Conservation (phyloP, 306 rosid genomes). For the Medicago arabica region DNA sequence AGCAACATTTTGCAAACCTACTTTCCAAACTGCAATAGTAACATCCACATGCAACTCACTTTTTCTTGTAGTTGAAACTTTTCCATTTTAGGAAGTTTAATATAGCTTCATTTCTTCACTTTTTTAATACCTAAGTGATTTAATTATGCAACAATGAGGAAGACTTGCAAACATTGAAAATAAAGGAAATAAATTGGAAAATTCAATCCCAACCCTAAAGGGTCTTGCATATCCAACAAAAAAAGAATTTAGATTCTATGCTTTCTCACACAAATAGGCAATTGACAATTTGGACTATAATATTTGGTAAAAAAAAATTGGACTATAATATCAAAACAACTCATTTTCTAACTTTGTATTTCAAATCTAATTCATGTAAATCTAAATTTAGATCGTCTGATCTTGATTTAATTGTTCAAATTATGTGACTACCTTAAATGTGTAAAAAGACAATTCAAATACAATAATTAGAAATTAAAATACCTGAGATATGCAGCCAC, state of each 20-base stretch:
- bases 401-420: not conserved
- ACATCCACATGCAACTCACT: conserved; percentile 22
- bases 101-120: not conserved
- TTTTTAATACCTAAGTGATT: conserved; percentile 1
- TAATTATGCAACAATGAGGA: not conserved
- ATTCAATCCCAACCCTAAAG: not conserved
- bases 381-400: not conserved
- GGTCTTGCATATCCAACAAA: not conserved
- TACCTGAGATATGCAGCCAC: conserved; percentile 92
- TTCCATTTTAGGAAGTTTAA: not conserved
- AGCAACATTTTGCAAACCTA: conserved; percentile 41
- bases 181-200: not conserved
- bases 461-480: not conserved
- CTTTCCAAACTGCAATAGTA: conserved; percentile 28
- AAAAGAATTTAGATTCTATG: not conserved
- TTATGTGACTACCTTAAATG: not conserved
- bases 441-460: not conserved
- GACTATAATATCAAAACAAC: not conserved
- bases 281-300: not conserved
- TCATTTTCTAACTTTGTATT: not conserved
- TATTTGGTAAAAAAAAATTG: not conserved
- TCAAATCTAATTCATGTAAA: not conserved
- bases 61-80: conserved; percentile 12
- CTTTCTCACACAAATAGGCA: not conserved
- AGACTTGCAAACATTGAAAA: not conserved